Evolutionary conservation across 192 early-diverging fungal genomes (phyloP), one percentile per base, ranked within the genome.

Genomic region (Anaeromyces robustus): DNA sequence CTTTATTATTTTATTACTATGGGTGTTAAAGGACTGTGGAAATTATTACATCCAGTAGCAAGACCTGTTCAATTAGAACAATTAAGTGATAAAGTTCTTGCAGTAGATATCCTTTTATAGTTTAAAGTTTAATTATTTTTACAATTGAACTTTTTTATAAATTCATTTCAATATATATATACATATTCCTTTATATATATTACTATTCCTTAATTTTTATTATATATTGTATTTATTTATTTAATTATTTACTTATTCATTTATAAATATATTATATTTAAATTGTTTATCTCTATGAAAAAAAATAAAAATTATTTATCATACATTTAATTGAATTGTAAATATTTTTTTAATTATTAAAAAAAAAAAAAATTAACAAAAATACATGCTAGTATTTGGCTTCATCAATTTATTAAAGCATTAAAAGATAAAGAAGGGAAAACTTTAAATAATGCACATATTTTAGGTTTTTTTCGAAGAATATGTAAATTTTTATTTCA

Each of bases 11-110:
- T 52, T 22, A 1, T 14, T 12, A 22, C 19, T 19, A 98, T 97
- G 97, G 96, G 96, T 78, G 97, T 99, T 79, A 95, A 98, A 86
- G 92, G 92, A 32, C 90, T 99, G 29, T 99, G 97, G 97, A 83
- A 86, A 78, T 87, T 99, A 30, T 81, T 98, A 29, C 90, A 94
- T 80, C 94, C 95, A 7, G 89, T 89, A 17, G 92, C 92, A 30
- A 87, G 94, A 79, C 94, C 93, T 26, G 88, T 93, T 59, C 87
- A 92, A 30, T 85, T 99, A 29, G 97, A 99, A 26, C 86, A 91
- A 26, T 85, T 99, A 30, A 82, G 86, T 11, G 90, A 93, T 81
- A 92, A 92, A 81, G 85, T 87, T 30, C 84, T 99, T 78, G 96
- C 96, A 5, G 89, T 99, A 29, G 97, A 98, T 85, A 78, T 41